Evolutionary conservation across 106 monocot genomes (phyloP).

Genomic region (Platanthera guangdongensis): DNA sequence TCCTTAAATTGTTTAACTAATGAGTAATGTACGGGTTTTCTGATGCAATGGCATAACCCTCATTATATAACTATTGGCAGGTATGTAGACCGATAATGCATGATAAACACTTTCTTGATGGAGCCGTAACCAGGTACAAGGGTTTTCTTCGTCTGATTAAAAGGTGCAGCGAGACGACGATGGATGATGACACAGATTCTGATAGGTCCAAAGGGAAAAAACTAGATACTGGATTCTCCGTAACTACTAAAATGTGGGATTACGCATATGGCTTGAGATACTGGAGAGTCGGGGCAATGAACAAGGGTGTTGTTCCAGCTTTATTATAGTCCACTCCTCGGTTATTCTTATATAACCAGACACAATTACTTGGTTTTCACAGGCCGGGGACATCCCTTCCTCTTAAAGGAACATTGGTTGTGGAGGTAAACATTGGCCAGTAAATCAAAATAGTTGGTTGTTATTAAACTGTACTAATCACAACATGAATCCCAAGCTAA

Average conservation of each 20-base stretch:
- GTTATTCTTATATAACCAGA: not conserved
- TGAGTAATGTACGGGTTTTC: too few species aligned
- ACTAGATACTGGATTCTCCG: slow-evolving; percentile 72
- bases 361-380: not conserved
- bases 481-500: too few species aligned
- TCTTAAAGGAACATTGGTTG: slow-evolving; percentile 29
- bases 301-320: slow-evolving; percentile 50
- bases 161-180: slow-evolving; percentile 56
- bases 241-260: slow-evolving; percentile 73
- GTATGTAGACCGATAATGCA: slow-evolving; percentile 58
- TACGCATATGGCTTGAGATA: slow-evolving; percentile 72
- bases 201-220: slow-evolving; percentile 79
- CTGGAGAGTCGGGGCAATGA: slow-evolving; percentile 85
- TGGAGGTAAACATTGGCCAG: slow-evolving; percentile 77
- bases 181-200: slow-evolving; percentile 88
- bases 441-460: too few species aligned
- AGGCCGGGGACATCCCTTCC: slow-evolving; percentile 18
- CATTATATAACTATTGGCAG: slow-evolving; percentile 26
- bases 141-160: slow-evolving; percentile 82
- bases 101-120: slow-evolving; percentile 52
- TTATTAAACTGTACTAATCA: too few species aligned
- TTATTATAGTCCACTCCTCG: slow-evolving; percentile 21
- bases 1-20: too few species aligned
- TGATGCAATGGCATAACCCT: not conserved
- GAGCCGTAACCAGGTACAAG: slow-evolving; percentile 69